phyloP scores from a whole-genome alignment of 2,329 filamentous ascomycete species.

The Fusarium transvaalense region DNA sequence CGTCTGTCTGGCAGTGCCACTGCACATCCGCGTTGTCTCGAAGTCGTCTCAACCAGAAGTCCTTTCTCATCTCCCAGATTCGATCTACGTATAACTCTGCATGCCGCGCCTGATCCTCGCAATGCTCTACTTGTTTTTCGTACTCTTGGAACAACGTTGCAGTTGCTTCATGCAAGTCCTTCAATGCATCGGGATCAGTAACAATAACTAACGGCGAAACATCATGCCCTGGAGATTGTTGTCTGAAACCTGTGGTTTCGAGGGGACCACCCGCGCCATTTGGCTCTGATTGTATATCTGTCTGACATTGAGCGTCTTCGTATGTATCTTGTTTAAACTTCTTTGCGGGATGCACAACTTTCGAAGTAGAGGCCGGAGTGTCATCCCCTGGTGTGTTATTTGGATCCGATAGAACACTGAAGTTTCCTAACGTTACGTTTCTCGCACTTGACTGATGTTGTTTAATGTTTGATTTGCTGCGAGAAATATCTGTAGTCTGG shows the following conservation, averaged over 20 bases:
- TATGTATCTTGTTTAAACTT: neutral
- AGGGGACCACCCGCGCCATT: neutral
- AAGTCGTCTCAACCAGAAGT: constrained; percentile 51
- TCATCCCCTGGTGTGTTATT: too few species aligned
- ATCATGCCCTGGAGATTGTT: neutral
- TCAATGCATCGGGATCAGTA: constrained; percentile 43
- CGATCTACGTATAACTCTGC: constrained; percentile 52
- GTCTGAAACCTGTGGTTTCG: neutral
- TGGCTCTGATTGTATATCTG: neutral
- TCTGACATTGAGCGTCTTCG: constrained; percentile 34
- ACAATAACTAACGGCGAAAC: constrained; percentile 41
- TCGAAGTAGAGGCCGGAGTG: neutral
- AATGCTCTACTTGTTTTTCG: constrained; percentile 46
- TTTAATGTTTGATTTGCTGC: neutral
- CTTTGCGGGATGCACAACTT: neutral
- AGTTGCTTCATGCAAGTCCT: constrained; percentile 45
- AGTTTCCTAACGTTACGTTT: neutral
- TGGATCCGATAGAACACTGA: neutral
- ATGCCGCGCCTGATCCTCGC: constrained; percentile 38
- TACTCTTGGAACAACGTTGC: constrained; percentile 52
- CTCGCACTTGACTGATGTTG: neutral
- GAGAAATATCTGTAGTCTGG: neutral
- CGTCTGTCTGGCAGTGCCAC: neutral
- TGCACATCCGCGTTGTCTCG: constrained; percentile 7
- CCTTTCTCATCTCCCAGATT: constrained; percentile 44